These are phyloP conservation scores for Fomitopsis serialis DNA, from an alignment of 768 basidiomycete genomes.

Conservation along the genomic window DNA sequence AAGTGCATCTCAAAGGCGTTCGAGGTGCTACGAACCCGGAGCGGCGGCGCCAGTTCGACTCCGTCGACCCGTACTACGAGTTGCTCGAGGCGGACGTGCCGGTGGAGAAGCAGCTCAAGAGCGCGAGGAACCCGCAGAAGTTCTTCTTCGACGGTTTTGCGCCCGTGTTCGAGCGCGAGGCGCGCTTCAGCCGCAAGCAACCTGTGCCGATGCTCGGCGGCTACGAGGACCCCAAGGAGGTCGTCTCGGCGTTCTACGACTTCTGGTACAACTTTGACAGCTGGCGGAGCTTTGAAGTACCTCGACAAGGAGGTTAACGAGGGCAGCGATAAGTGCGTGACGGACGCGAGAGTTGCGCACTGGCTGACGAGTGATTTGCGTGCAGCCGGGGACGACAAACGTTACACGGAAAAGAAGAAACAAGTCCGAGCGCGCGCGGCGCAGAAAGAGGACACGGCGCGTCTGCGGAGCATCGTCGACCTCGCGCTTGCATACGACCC, in stretches of 20 bases:
- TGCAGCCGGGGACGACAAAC: slow-evolving; percentile 93
- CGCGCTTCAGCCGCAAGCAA: slow-evolving; percentile 83
- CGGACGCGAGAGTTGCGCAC: not conserved
- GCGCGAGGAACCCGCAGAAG: slow-evolving; percentile 40
- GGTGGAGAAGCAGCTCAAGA: slow-evolving; percentile 52
- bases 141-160: slow-evolving; percentile 69
- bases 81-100: slow-evolving; percentile 78
- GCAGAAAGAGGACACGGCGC: slow-evolving; percentile 95
- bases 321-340: slow-evolving; percentile 83
- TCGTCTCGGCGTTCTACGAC: slow-evolving; percentile 92
- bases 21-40: slow-evolving; percentile 88
- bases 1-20: slow-evolving; percentile 99
- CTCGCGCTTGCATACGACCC: slow-evolving; percentile 79
- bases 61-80: slow-evolving; percentile 78
- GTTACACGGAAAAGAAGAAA: slow-evolving; percentile 99
- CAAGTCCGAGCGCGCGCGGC: slow-evolving; percentile 90
- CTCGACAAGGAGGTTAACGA: slow-evolving; percentile 98
- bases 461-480: slow-evolving; percentile 84
- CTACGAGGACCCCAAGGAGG: slow-evolving; percentile 65
- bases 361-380: not conserved
- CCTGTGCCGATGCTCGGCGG: slow-evolving; percentile 81
- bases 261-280: slow-evolving; percentile 99
- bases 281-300: slow-evolving; percentile 97
- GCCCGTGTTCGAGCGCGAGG: slow-evolving; percentile 86
- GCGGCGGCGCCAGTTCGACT: slow-evolving; percentile 92